Conservation (phyloP, 2,329 filamentous ascomycete genomes). For the Corynespora cassiicola region DNA sequence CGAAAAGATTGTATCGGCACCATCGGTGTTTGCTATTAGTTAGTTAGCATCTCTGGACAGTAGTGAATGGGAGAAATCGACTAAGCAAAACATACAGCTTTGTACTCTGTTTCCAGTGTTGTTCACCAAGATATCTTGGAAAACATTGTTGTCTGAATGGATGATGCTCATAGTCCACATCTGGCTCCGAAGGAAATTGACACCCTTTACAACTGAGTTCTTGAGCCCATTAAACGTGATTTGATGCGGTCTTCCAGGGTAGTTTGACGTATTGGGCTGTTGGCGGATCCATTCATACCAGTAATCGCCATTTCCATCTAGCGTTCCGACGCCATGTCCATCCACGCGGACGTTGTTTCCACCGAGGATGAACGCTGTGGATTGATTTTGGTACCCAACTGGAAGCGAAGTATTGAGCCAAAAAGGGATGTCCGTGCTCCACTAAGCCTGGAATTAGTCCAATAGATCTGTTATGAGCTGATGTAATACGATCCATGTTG, state of each 20-base stretch:
- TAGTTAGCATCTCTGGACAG: slow-evolving; percentile 5
- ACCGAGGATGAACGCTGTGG: slow-evolving; percentile 46
- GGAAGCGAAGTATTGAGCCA: slow-evolving; percentile 35
- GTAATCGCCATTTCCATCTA: slow-evolving; percentile 66
- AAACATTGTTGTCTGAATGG: slow-evolving; percentile 53
- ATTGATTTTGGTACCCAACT: slow-evolving; percentile 42
- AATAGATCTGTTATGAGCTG: neutral
- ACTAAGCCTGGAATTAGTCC: slow-evolving; percentile 16
- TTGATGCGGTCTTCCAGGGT: slow-evolving; percentile 54
- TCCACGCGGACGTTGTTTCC: slow-evolving; percentile 59
- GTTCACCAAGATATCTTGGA: slow-evolving; percentile 62
- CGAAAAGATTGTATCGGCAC: slow-evolving; percentile 61
- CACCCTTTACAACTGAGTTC: slow-evolving; percentile 56
- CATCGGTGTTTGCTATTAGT: slow-evolving; percentile 48
- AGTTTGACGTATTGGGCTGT: slow-evolving; percentile 29
- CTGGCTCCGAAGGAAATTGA: slow-evolving; percentile 63
- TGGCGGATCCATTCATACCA: slow-evolving; percentile 62
- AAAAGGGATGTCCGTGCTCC: slow-evolving; percentile 32
- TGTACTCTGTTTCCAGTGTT: slow-evolving; percentile 40
- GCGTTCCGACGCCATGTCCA: slow-evolving; percentile 59
- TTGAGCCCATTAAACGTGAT: slow-evolving; percentile 59
- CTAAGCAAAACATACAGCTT: slow-evolving; percentile 15
- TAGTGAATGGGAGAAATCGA: neutral
- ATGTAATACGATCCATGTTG: neutral
- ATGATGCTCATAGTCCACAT: slow-evolving; percentile 67